Percentiles rank a stretch among this genome's conserved stretches.
These are phyloP conservation scores for Penicillium bialowiezense DNA, from an alignment of 495 filamentous ascomycete species.

Conservation along the genomic window DNA sequence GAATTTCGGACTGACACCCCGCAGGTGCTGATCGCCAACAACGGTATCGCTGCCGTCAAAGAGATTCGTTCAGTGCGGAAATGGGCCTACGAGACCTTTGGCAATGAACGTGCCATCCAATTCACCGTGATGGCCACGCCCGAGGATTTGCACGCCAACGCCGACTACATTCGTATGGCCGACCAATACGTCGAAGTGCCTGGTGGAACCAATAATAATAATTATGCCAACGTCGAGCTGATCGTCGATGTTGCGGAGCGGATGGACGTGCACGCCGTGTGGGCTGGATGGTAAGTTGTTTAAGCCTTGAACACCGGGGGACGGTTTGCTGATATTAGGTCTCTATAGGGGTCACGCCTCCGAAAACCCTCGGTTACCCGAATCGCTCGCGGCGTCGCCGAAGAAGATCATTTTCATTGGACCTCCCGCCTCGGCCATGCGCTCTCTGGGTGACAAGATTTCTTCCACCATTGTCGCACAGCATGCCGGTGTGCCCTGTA, in stretches of 20 bases:
- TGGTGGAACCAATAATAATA: conserved; percentile 99
- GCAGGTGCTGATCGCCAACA: conserved; percentile 98
- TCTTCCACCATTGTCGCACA: conserved; percentile 99
- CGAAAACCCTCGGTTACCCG: conserved; percentile 96
- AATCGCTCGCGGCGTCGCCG: conserved; percentile 89
- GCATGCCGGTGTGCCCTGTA: conserved; percentile 94
- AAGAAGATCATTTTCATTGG: conserved; percentile 99
- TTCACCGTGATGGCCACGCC: conserved; percentile 99
- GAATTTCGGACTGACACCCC: not conserved
- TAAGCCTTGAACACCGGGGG: not conserved
- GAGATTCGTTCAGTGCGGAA: conserved; percentile 97
- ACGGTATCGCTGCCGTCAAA: conserved; percentile 99
- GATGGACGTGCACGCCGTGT: conserved; percentile 96
- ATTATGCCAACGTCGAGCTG: conserved; percentile 99
- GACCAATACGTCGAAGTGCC: conserved; percentile 98
- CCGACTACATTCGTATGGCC: conserved; percentile 99
- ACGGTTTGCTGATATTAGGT: conserved; percentile 1
- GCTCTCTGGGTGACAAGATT: conserved; percentile 98
- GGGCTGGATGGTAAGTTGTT: conserved; percentile 86
- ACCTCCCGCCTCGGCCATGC: conserved; percentile 96
- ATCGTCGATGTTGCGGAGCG: conserved; percentile 99
- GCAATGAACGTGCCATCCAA: conserved; percentile 96
- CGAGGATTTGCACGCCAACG: conserved; percentile 97
- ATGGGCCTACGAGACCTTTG: conserved; percentile 99
- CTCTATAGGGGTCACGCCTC: conserved; percentile 85